Evolutionary conservation across 148 eudicot species (phyloP).

Genomic region (Rhododendron molle): DNA sequence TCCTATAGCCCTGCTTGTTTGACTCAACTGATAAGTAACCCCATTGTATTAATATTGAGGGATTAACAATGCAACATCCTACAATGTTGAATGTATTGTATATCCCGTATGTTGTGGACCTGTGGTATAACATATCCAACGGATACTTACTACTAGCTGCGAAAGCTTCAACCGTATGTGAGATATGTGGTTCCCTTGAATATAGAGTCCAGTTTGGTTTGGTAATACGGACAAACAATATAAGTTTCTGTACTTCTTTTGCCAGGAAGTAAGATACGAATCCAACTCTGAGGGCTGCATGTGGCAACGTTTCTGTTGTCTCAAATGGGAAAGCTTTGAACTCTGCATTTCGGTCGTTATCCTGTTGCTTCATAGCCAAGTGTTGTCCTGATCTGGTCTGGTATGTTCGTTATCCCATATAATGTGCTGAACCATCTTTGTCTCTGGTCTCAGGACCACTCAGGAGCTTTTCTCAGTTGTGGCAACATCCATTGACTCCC

Average conservation of each 20-base stretch:
- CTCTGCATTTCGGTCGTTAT: not conserved
- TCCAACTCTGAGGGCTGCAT: not conserved
- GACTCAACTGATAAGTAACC: not conserved
- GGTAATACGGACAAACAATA: not conserved
- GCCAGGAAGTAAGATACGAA: not conserved
- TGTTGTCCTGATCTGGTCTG: conserved; percentile 16
- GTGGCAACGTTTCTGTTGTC: not conserved
- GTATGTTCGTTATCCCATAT: conserved; percentile 1
- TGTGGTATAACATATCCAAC: not conserved
- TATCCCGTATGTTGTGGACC: not conserved
- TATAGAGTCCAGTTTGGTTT: too few species aligned
- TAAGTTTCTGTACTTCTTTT: not conserved
- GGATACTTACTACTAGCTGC: not conserved
- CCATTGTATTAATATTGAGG: not conserved
- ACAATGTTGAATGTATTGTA: not conserved
- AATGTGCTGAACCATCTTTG: conserved; percentile 6
- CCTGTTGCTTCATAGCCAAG: conserved; percentile 5
- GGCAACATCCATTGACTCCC: conserved; percentile 3
- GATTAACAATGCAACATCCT: not conserved
- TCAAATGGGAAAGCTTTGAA: not conserved
- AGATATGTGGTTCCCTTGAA: not conserved
- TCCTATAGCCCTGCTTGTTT: not conserved
- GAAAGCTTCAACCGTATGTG: not conserved
- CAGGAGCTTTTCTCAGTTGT: not conserved
- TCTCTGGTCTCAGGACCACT: conserved; percentile 11